A percentile compares a stretch with the other conserved stretches of the same genome.
These are phyloP conservation scores for Sphagnum tenellum DNA, from an alignment of 225 moss, liverwort and hornwort genomes.

Conservation along the genomic window DNA sequence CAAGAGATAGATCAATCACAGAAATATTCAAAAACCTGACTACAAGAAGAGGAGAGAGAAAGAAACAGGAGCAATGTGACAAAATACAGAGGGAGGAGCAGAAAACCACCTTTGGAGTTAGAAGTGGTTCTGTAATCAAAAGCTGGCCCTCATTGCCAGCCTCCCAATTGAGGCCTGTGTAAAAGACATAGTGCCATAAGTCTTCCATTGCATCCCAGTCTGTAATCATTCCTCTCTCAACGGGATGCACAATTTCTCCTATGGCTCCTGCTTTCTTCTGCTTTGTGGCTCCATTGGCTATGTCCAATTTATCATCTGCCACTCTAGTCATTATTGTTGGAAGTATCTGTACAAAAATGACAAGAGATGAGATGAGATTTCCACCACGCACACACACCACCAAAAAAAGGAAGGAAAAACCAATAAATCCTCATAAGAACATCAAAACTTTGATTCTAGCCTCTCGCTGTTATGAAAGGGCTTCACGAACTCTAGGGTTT, in stretches of 20 bases:
- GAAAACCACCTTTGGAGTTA: conserved; percentile 72
- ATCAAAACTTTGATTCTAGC: too few species aligned
- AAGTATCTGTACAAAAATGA: conserved; percentile 19
- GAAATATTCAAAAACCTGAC: neutral
- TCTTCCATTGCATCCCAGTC: conserved; percentile 99
- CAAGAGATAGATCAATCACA: too few species aligned
- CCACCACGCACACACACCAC: too few species aligned
- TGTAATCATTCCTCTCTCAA: conserved; percentile 87
- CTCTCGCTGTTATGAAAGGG: too few species aligned
- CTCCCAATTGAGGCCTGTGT: conserved; percentile 89
- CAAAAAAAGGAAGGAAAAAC: too few species aligned
- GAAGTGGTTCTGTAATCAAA: conserved; percentile 85
- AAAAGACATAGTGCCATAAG: conserved; percentile 94
- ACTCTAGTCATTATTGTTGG: conserved; percentile 43
- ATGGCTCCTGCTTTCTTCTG: conserved; percentile 15
- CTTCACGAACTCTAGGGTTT: too few species aligned
- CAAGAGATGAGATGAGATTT: too few species aligned
- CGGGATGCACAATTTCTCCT: conserved; percentile 45
- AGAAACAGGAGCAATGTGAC: neutral
- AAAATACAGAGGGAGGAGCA: neutral
- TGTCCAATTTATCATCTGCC: conserved; percentile 32
- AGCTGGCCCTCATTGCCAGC: conserved; percentile 93
- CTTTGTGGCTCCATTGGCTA: conserved; percentile 10
- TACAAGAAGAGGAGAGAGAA: conserved; percentile 5
- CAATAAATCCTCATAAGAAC: too few species aligned